These are phyloP conservation scores for Larix sibirica DNA, from an alignment of 83 land plant genomes.

Conservation along the genomic window DNA sequence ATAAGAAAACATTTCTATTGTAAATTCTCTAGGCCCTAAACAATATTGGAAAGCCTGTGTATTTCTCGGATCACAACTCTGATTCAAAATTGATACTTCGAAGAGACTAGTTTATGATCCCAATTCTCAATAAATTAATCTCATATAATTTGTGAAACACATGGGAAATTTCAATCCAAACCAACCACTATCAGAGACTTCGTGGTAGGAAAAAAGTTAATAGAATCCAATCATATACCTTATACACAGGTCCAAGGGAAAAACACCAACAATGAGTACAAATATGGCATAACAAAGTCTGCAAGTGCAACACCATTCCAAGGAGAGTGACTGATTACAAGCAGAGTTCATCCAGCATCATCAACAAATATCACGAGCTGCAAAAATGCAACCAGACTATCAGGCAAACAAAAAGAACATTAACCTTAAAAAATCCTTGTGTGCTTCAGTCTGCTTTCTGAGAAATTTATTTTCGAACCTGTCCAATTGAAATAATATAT, in stretches of 20 bases:
- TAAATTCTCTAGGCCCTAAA: not conserved
- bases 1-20: not conserved
- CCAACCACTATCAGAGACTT: too few relatives aligned
- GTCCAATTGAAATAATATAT: not conserved
- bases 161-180: too few relatives aligned
- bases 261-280: slow-evolving; percentile 67
- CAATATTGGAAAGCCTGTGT: not conserved
- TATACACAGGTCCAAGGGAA: slow-evolving; percentile 47
- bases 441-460: not conserved
- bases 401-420: not conserved
- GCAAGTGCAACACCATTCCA: slow-evolving; percentile 70
- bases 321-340: slow-evolving; percentile 61
- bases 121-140: not conserved
- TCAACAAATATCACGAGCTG: slow-evolving; percentile 79
- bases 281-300: slow-evolving; percentile 72
- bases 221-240: slow-evolving; percentile 26
- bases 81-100: not conserved
- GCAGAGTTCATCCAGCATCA: slow-evolving; percentile 51
- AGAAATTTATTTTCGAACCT: not conserved
- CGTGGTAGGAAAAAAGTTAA: too few relatives aligned
- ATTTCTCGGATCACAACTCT: not conserved
- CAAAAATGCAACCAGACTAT: slow-evolving; percentile 1
- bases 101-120: not conserved
- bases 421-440: not conserved
- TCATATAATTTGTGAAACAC: not conserved